Percentiles rank a stretch among this genome's conserved stretches.
These are phyloP conservation scores for Puccinia horiana DNA, from an alignment of 1,284 basidiomycete genomes.

Conservation along the genomic window DNA sequence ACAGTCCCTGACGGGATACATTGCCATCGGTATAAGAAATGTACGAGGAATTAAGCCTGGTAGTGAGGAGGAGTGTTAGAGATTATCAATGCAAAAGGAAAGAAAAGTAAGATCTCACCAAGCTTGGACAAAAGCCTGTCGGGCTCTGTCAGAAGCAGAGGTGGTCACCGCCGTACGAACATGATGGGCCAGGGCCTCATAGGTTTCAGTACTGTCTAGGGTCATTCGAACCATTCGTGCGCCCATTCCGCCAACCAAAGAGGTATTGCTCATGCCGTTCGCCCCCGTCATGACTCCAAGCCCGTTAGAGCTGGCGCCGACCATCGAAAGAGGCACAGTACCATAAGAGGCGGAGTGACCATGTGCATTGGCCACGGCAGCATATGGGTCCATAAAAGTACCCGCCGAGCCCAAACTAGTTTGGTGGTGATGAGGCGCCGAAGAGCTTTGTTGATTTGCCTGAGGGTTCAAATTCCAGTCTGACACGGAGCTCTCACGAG, in stretches of 20 bases:
- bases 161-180: conserved; percentile 82
- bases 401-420: conserved; percentile 41
- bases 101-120: conserved; percentile 61
- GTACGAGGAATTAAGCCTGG: conserved; percentile 80
- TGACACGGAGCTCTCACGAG: conserved; percentile 42
- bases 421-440: conserved; percentile 27
- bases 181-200: conserved; percentile 80
- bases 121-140: conserved; percentile 84
- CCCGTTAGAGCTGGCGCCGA: background rate
- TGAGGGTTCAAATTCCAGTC: conserved; percentile 39
- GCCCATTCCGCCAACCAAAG: conserved; percentile 43
- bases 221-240: conserved; percentile 47
- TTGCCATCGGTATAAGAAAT: conserved; percentile 86
- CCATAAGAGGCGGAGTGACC: conserved; percentile 35
- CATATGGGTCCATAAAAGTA: conserved; percentile 47
- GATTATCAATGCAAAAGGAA: background rate
- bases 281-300: conserved; percentile 21
- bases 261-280: conserved; percentile 32
- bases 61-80: conserved; percentile 52
- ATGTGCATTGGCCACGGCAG: conserved; percentile 48
- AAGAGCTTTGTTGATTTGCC: background rate
- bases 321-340: background rate
- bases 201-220: conserved; percentile 65
- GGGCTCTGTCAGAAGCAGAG: conserved; percentile 79
- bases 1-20: conserved; percentile 80